A percentile compares a stretch with the other conserved stretches of the same genome.
Conservation (phyloP, 352 stramenopile genomes). For the Lagenidium giganteum region DNA sequence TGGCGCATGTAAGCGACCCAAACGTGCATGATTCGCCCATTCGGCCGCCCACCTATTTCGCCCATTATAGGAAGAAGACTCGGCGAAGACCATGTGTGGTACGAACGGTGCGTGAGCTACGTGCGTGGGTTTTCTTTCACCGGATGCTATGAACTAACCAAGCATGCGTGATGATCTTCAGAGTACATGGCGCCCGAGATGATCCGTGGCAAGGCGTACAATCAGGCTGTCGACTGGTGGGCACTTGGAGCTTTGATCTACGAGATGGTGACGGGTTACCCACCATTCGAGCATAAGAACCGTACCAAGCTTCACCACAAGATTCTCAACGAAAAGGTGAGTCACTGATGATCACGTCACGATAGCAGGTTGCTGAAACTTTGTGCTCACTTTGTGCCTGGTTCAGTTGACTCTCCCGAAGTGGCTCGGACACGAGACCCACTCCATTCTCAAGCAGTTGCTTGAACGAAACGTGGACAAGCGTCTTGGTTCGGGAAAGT, state of each 20-base stretch:
- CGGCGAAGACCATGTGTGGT: slow-evolving; percentile 78
- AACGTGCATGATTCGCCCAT: background rate
- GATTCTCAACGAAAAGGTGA: slow-evolving; percentile 81
- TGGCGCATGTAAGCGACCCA: slow-evolving; percentile 40
- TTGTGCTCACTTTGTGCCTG: background rate
- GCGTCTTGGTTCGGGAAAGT: slow-evolving; percentile 90
- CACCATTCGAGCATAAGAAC: slow-evolving; percentile 79
- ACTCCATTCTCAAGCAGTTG: slow-evolving; percentile 95
- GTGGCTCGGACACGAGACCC: slow-evolving; percentile 80
- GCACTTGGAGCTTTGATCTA: slow-evolving; percentile 78
- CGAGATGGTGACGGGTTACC: slow-evolving; percentile 85
- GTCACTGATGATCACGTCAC: background rate
- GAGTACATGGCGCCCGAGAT: slow-evolving; percentile 88
- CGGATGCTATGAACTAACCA: too few species aligned
- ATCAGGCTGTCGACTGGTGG: slow-evolving; percentile 86
- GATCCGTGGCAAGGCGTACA: slow-evolving; percentile 81
- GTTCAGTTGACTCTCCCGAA: slow-evolving; percentile 60
- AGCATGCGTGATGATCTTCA: slow-evolving; percentile 11
- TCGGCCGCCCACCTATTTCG: background rate
- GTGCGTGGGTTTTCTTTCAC: background rate
- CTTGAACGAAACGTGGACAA: slow-evolving; percentile 95
- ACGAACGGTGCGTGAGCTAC: slow-evolving; percentile 49
- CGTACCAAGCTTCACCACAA: slow-evolving; percentile 85
- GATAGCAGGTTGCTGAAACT: background rate
- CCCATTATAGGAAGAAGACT: slow-evolving; percentile 52